Conservation (phyloP, 1,284 basidiomycete species). For the Anthracocystis walkeri region DNA sequence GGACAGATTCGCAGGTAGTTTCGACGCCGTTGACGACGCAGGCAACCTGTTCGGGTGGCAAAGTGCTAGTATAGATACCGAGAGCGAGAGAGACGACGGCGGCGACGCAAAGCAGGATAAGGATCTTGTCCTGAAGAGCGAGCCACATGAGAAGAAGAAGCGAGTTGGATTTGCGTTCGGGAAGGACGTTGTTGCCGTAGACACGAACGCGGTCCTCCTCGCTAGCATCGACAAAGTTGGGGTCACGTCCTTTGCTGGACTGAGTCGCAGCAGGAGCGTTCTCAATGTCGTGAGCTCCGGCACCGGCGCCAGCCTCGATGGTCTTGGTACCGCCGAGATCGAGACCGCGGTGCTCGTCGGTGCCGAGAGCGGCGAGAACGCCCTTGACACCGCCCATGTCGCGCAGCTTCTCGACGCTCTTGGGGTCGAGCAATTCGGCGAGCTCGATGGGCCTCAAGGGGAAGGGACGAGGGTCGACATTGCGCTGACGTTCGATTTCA, state of each 20-base stretch:
- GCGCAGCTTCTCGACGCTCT: conserved; percentile 77
- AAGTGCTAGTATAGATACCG: conserved; percentile 91
- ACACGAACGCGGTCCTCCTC: conserved; percentile 70
- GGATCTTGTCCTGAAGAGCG: conserved; percentile 93
- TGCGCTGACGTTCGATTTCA: conserved; percentile 52
- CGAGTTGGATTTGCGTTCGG: conserved; percentile 81
- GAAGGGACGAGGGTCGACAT: conserved; percentile 64
- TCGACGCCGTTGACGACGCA: conserved; percentile 70
- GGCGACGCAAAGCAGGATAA: conserved; percentile 88
- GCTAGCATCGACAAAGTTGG: conserved; percentile 49
- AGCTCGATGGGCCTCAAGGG: conserved; percentile 77
- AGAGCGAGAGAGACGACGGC: conserved; percentile 93
- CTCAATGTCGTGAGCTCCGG: conserved; percentile 33
- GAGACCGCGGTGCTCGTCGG: conserved; percentile 72
- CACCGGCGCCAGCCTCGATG: conserved; percentile 26
- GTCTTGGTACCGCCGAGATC: conserved; percentile 49
- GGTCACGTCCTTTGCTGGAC: conserved; percentile 10
- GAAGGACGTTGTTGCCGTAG: conserved; percentile 87
- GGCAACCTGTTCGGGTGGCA: conserved; percentile 73
- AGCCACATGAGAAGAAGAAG: conserved; percentile 90
- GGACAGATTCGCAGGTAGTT: conserved; percentile 43
- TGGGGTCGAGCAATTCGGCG: conserved; percentile 89
- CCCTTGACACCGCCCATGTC: conserved; percentile 80
- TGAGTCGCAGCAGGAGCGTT: conserved; percentile 15
- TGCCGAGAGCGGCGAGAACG: conserved; percentile 81